Conservation (phyloP, 345 rosid species). For the Populus euphratica region DNA sequence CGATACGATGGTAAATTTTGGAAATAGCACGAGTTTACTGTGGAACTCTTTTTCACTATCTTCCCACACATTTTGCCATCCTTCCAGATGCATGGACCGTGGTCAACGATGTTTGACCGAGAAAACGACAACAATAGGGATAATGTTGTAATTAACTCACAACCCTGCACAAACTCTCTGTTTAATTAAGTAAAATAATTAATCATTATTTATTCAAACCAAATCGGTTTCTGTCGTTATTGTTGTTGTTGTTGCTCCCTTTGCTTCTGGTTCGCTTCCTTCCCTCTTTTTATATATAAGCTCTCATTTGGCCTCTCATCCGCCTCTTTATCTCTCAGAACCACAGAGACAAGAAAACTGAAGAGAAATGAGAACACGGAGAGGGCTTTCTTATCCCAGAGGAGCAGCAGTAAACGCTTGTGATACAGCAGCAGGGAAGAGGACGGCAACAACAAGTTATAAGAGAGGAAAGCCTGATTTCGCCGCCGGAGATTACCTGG, state of each 20-base stretch:
- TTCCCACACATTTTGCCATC: neutral
- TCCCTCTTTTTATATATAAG: slow-evolving; percentile 30
- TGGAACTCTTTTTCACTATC: too few relatives aligned
- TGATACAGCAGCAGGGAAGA: slow-evolving; percentile 4
- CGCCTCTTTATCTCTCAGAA: slow-evolving; percentile 23
- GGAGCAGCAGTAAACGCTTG: neutral
- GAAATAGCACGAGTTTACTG: too few relatives aligned
- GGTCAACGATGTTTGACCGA: slow-evolving; percentile 62
- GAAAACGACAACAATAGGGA: slow-evolving; percentile 27
- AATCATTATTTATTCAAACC: slow-evolving; percentile 6
- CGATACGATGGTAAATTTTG: too few relatives aligned
- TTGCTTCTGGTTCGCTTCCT: slow-evolving; percentile 3
- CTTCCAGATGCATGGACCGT: slow-evolving; percentile 16
- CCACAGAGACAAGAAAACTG: slow-evolving; percentile 5
- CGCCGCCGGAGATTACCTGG: slow-evolving; percentile 23
- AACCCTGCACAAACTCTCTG: neutral
- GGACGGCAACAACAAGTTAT: slow-evolving; percentile 1
- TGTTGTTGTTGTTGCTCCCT: slow-evolving; percentile 14
- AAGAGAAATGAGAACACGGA: slow-evolving; percentile 49
- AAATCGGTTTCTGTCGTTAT: slow-evolving; percentile 31
- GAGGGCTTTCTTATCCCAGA: slow-evolving; percentile 48
- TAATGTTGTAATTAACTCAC: slow-evolving; percentile 24
- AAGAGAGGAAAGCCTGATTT: neutral
- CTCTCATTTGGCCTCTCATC: slow-evolving; percentile 25
- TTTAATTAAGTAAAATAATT: neutral